A percentile compares a stretch with the other conserved stretches of the same genome.
These are phyloP conservation scores for Paramecium bursaria DNA, from an alignment of 73 alveolate genomes.

Conservation along the genomic window DNA sequence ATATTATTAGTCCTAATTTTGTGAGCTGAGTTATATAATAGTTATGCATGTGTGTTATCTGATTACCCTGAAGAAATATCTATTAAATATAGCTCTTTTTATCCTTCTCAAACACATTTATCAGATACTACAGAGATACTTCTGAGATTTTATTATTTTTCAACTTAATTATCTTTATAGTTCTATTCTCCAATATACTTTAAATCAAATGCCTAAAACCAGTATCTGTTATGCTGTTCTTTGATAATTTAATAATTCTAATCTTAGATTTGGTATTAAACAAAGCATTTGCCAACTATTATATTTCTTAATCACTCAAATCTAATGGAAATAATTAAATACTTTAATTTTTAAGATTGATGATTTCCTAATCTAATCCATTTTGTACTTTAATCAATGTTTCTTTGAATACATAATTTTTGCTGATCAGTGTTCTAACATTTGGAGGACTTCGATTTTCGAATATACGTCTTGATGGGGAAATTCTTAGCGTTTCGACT, in stretches of 20 bases:
- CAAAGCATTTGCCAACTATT: not conserved
- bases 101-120: not conserved
- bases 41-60: not conserved
- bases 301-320: constrained; percentile 1
- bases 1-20: not conserved
- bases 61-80: not conserved
- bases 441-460: not conserved
- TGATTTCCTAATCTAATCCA: not conserved
- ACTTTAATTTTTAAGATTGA: not conserved
- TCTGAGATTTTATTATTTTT: constrained; percentile 30
- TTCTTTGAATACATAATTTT: not conserved
- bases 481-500: not conserved
- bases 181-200: constrained; percentile 11
- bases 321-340: constrained; percentile 3
- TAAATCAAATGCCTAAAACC: constrained; percentile 18
- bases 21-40: not conserved
- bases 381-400: too few relatives aligned
- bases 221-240: constrained; percentile 8
- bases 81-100: constrained; percentile 21
- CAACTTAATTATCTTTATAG: not conserved
- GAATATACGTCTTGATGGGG: too few relatives aligned
- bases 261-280: not conserved
- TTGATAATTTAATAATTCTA: constrained; percentile 1
- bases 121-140: constrained; percentile 10
- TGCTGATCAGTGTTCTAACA: not conserved